Conservation (phyloP, 768 basidiomycete species). For the Cubamyces lactineus region DNA sequence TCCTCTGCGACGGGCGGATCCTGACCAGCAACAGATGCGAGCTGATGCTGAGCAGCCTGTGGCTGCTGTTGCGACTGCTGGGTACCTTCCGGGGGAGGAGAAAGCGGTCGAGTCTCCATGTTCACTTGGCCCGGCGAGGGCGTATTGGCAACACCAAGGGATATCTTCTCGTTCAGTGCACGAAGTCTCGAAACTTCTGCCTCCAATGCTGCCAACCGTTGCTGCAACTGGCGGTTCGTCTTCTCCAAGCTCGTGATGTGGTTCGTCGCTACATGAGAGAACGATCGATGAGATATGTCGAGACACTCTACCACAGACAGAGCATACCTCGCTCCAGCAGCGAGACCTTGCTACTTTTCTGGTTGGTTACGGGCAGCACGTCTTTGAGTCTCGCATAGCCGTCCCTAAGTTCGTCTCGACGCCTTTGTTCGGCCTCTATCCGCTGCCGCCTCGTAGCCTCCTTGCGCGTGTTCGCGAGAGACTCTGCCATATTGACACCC, state of each 20-base stretch:
- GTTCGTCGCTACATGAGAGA: slow-evolving; percentile 61
- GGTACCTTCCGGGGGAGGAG: slow-evolving; percentile 63
- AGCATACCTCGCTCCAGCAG: slow-evolving; percentile 81
- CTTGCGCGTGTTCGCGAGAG: slow-evolving; percentile 76
- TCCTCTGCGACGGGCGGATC: slow-evolving; percentile 67
- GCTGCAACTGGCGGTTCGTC: slow-evolving; percentile 70
- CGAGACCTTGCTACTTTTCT: slow-evolving; percentile 90
- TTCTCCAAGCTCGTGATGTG: slow-evolving; percentile 77
- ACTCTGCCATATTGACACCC: slow-evolving; percentile 69
- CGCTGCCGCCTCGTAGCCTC: slow-evolving; percentile 84
- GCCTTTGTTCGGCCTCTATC: slow-evolving; percentile 88
- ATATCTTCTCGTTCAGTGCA: slow-evolving; percentile 82
- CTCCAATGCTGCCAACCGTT: slow-evolving; percentile 66
- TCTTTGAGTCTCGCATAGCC: slow-evolving; percentile 89
- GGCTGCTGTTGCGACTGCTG: slow-evolving; percentile 35
- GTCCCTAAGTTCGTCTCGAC: slow-evolving; percentile 87
- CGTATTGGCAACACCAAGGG: slow-evolving; percentile 61
- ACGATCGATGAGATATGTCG: slow-evolving; percentile 11
- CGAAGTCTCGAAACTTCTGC: slow-evolving; percentile 72
- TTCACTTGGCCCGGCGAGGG: slow-evolving; percentile 54
- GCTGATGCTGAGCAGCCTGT: slow-evolving; percentile 38
- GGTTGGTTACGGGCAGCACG: slow-evolving; percentile 82
- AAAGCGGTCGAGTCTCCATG: slow-evolving; percentile 55
- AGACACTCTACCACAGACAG: slow-evolving; percentile 5
- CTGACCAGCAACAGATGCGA: slow-evolving; percentile 61